Evolutionary conservation across 495 filamentous ascomycete genomes (phyloP).

Genomic region (Aspergillus biplanus): DNA sequence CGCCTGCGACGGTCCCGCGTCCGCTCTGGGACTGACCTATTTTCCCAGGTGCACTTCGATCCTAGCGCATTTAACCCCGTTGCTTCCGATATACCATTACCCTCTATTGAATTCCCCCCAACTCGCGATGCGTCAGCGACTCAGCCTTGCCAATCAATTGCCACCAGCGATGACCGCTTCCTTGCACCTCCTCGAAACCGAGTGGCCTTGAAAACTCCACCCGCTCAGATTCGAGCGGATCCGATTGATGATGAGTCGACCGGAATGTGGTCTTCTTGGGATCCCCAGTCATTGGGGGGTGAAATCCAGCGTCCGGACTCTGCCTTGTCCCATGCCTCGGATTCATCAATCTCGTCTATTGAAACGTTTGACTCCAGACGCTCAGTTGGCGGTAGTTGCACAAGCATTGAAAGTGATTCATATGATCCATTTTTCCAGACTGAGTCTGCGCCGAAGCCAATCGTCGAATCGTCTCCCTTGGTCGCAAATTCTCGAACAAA

Average conservation of each 20-base stretch:
- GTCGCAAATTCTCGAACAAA: constrained; percentile 32
- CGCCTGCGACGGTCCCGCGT: constrained; percentile 49
- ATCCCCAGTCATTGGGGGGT: constrained; percentile 37
- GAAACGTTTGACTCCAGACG: constrained; percentile 67
- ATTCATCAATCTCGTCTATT: constrained; percentile 71
- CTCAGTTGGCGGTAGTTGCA: constrained; percentile 68
- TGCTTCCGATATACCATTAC: constrained; percentile 52
- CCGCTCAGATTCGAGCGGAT: constrained; percentile 54
- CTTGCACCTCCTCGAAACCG: constrained; percentile 53
- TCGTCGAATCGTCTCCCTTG: constrained; percentile 38
- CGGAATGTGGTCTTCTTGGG: constrained; percentile 35
- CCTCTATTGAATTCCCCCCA: constrained; percentile 62
- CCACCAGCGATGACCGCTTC: constrained; percentile 47
- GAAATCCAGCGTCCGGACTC: constrained; percentile 59
- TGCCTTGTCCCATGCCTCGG: constrained; percentile 64
- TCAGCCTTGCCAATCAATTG: constrained; percentile 27
- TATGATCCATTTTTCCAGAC: constrained; percentile 59
- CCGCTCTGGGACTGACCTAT: constrained; percentile 49
- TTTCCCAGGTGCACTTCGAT: constrained; percentile 40
- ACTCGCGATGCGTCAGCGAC: constrained; percentile 25
- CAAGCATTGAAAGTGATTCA: constrained; percentile 66
- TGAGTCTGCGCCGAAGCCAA: constrained; percentile 42
- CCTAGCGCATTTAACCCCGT: constrained; percentile 34
- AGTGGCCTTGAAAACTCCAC: constrained; percentile 65
- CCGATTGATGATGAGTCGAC: constrained; percentile 35